These are phyloP conservation scores for Irpex lacteus DNA, from an alignment of 1,284 basidiomycete genomes.

Conservation along the genomic window DNA sequence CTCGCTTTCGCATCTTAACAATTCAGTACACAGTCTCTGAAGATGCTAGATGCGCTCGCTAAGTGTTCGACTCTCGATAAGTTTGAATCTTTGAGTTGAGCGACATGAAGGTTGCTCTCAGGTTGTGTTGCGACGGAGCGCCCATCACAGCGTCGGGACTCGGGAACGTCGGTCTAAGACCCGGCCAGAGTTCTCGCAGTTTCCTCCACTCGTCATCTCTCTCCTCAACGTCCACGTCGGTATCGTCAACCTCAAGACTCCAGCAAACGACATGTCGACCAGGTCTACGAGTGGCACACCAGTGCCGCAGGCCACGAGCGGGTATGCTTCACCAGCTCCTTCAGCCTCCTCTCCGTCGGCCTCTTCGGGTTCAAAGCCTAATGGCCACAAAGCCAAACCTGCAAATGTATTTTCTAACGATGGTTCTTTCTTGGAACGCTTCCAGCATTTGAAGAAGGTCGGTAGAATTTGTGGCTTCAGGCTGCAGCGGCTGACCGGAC, in stretches of 20 bases:
- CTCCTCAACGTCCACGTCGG: neutral
- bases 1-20: neutral
- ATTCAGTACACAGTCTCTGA: neutral
- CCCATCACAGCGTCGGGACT: neutral
- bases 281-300: constrained; percentile 11
- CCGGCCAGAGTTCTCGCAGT: neutral
- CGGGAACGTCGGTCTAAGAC: no score
- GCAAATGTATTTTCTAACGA: constrained; percentile 58
- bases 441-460: constrained; percentile 52
- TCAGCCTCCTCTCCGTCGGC: constrained; percentile 20
- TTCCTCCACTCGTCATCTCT: neutral
- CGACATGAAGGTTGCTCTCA: neutral
- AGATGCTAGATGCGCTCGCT: no score
- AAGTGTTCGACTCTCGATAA: neutral
- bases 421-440: constrained; percentile 57
- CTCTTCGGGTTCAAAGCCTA: constrained; percentile 23
- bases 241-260: neutral
- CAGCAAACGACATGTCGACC: constrained; percentile 18
- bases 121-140: neutral
- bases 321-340: constrained; percentile 30
- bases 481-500: neutral
- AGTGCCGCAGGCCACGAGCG: constrained; percentile 24
- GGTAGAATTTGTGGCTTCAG: constrained; percentile 6
- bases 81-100: neutral
- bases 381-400: constrained; percentile 39